Conservation (phyloP, 2,329 filamentous ascomycete species). For the Xylaria digitata region DNA sequence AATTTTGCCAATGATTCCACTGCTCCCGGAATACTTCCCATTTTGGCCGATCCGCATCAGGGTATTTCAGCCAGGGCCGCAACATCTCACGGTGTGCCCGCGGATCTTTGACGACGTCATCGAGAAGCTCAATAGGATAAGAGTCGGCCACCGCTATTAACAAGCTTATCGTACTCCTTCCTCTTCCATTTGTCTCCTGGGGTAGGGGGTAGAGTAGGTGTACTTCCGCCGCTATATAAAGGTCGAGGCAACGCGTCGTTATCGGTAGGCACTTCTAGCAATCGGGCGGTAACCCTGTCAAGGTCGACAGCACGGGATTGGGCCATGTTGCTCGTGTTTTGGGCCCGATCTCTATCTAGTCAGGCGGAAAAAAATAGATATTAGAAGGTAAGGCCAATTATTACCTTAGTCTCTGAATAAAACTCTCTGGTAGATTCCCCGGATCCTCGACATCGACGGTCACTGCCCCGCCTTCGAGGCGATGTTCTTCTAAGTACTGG, state of each 20-base stretch:
- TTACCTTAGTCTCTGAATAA: conserved; percentile 28
- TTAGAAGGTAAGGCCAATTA: neutral
- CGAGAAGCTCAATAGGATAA: conserved; percentile 18
- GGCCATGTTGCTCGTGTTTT: neutral
- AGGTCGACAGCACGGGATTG: conserved; percentile 7
- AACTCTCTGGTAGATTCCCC: conserved; percentile 22
- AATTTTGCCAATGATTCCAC: neutral
- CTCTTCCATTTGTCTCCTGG: neutral
- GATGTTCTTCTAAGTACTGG: conserved; percentile 14
- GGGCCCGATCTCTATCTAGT: conserved; percentile 5
- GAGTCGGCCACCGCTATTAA: conserved; percentile 17
- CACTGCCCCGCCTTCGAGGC: neutral
- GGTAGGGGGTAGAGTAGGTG: too few relatives aligned
- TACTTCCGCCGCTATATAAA: neutral
- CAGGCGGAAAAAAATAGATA: neutral
- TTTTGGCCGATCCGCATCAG: neutral
- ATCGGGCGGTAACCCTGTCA: conserved; percentile 10
- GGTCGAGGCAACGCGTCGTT: neutral
- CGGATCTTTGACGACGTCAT: conserved; percentile 13
- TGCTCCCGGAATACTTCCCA: conserved; percentile 14
- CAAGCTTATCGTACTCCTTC: conserved; percentile 4
- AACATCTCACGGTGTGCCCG: conserved; percentile 22
- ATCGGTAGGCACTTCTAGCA: conserved; percentile 18
- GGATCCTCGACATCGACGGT: conserved; percentile 19
- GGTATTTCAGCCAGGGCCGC: conserved; percentile 7